Percentiles rank a stretch among this genome's conserved stretches.
phyloP scores from a whole-genome alignment of 176 grass and related monocot genomes.

The Oropetium thomaeum region DNA sequence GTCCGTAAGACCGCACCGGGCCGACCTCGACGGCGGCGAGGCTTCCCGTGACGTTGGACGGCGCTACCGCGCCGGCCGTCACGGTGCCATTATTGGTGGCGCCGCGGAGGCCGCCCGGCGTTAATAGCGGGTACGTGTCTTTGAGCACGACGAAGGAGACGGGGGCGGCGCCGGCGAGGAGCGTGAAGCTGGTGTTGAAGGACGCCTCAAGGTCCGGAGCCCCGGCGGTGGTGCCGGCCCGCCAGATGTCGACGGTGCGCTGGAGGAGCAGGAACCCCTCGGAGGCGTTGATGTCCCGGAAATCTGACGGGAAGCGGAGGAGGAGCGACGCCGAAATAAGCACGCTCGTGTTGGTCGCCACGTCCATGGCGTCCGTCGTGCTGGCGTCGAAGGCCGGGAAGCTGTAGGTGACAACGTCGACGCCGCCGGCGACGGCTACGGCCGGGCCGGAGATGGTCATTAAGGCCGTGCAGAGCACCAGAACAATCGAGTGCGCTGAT shows the following conservation, averaged over 20 bases:
- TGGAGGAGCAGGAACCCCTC: conserved; percentile 29
- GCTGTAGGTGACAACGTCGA: conserved; percentile 7
- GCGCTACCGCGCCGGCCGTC: background rate
- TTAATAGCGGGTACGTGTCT: background rate
- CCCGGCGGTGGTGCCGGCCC: background rate
- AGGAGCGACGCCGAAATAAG: background rate
- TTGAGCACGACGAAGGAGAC: conserved; percentile 26
- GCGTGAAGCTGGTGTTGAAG: conserved; percentile 41
- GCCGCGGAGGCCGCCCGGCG: background rate
- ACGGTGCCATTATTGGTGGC: background rate
- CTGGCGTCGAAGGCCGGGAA: background rate
- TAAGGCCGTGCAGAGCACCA: background rate
- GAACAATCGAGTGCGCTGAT: background rate
- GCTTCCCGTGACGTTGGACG: background rate
- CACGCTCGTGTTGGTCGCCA: background rate
- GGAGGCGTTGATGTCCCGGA: conserved; percentile 17
- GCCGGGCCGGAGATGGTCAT: too few relatives aligned
- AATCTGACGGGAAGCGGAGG: background rate
- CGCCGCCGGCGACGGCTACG: background rate
- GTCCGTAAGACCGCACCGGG: conserved; percentile 10
- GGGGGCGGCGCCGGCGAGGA: background rate
- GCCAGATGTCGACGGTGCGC: background rate
- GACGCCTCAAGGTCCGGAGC: background rate
- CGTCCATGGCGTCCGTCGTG: background rate
- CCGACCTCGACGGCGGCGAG: conserved; percentile 17